phyloP scores from a whole-genome alignment of 1,284 basidiomycete genomes.

The Cutaneotrichosporon spelunceum region DNA sequence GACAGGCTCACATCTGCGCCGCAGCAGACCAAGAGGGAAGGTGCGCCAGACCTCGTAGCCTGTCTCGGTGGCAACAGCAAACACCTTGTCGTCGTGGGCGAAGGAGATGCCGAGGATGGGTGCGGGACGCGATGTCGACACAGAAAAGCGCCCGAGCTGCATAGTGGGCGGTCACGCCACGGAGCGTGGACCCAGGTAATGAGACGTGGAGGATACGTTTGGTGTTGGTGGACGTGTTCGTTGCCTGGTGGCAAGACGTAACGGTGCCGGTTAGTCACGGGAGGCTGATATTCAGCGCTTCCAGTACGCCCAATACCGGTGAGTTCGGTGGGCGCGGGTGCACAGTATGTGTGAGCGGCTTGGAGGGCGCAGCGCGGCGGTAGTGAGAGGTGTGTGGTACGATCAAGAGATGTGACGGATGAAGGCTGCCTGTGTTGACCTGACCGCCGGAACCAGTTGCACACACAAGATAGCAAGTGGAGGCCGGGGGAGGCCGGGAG shows the following conservation, averaged over 20 bases:
- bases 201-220: neutral
- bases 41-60: conserved; percentile 84
- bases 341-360: neutral
- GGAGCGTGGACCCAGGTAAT: neutral
- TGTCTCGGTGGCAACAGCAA: conserved; percentile 73
- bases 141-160: conserved; percentile 84
- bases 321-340: neutral
- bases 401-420: neutral
- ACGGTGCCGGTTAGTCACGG: neutral
- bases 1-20: conserved; percentile 65
- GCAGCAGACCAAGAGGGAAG: conserved; percentile 71
- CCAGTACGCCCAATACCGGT: neutral
- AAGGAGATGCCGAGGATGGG: conserved; percentile 73
- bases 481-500: neutral
- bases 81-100: conserved; percentile 67
- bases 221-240: neutral
- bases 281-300: neutral
- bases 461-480: neutral
- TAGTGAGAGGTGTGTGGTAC: neutral
- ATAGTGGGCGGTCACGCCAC: conserved; percentile 52
- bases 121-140: conserved; percentile 73
- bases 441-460: neutral
- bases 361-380: neutral
- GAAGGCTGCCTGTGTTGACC: neutral
- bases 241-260: neutral